Evolutionary conservation across 345 rosid genomes (phyloP).

Genomic region (Bruguiera sexangula): DNA sequence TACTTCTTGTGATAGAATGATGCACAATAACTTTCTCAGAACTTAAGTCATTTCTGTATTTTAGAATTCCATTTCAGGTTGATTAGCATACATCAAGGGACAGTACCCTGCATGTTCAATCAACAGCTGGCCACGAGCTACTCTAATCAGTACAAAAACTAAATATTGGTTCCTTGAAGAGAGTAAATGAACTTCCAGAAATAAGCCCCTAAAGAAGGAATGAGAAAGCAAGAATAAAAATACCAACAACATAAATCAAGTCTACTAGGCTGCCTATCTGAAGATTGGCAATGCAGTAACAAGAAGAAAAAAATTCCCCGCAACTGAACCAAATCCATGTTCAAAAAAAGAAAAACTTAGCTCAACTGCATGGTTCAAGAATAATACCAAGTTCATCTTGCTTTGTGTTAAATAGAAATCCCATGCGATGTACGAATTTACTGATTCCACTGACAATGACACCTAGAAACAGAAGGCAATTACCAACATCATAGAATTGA

Average conservation of each 20-base stretch:
- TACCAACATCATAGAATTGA: conserved; percentile 1
- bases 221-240: too few relatives aligned
- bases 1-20: background rate
- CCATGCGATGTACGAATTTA: conserved; percentile 96
- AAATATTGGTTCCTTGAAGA: background rate
- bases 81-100: background rate
- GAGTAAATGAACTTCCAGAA: background rate
- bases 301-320: background rate
- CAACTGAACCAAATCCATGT: background rate
- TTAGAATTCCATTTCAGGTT: background rate
- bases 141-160: background rate
- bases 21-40: background rate
- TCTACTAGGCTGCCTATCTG: background rate
- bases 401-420: conserved; percentile 85
- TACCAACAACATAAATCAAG: background rate
- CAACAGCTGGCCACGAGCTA: background rate
- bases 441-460: conserved; percentile 71
- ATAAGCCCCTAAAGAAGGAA: background rate
- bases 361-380: conserved; percentile 17
- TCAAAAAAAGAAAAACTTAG: background rate
- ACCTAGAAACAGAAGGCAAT: conserved; percentile 43
- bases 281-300: background rate
- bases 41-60: background rate
- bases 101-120: background rate
- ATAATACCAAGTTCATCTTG: conserved; percentile 69